A percentile compares a stretch with the other conserved stretches of the same genome.
phyloP scores from a whole-genome alignment of 192 early-diverging fungal genomes.

The Entophlyctis luteolus region DNA sequence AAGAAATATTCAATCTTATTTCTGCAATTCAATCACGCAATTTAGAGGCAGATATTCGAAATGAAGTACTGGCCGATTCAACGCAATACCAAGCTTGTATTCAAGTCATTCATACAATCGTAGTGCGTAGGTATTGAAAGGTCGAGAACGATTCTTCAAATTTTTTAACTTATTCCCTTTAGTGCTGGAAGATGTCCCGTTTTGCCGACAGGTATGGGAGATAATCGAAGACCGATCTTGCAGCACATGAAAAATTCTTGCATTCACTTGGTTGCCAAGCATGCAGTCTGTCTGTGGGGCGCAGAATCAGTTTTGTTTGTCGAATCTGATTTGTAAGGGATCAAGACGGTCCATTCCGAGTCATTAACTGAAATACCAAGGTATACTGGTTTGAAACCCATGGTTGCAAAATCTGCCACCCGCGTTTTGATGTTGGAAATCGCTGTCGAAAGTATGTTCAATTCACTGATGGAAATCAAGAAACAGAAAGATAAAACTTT shows the following conservation, averaged over 20 bases:
- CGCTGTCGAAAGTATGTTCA: conserved; percentile 2
- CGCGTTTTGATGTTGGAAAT: conserved; percentile 2
- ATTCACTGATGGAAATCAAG: neutral
- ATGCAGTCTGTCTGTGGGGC: neutral
- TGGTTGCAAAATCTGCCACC: neutral
- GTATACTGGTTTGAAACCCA: neutral
- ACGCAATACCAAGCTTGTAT: neutral
- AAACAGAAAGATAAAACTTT: neutral
- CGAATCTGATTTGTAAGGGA: neutral
- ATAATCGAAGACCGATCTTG: neutral
- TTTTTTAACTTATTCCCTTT: neutral
- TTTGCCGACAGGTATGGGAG: neutral
- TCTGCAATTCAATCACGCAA: neutral
- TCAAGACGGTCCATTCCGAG: neutral
- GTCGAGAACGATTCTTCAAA: neutral
- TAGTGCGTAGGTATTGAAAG: neutral
- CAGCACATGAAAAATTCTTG: neutral
- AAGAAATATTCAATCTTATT: neutral
- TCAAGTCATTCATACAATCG: neutral
- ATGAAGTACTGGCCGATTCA: neutral
- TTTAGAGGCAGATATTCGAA: neutral
- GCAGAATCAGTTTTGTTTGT: conserved; percentile 8
- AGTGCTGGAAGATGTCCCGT: conserved; percentile 12
- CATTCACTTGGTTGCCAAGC: neutral
- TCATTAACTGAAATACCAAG: neutral